Conservation (phyloP, 1,139 yeast genomes). For the Groenewaldozyma auringiensis region DNA sequence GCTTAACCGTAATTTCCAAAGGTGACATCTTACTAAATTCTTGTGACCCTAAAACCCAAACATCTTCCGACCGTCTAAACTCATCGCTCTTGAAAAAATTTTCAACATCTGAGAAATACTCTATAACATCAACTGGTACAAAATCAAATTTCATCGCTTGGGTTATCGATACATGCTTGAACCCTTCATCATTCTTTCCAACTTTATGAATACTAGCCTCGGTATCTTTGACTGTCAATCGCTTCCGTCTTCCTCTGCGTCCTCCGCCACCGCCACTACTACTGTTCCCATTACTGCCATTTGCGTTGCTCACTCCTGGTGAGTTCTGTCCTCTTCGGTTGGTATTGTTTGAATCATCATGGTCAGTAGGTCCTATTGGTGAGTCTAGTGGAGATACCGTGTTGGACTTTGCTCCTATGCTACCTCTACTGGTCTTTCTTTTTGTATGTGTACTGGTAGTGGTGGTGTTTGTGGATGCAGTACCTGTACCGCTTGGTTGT, state of each 20-base stretch:
- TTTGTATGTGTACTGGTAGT: slow-evolving; percentile 5
- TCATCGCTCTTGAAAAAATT: slow-evolving; percentile 10
- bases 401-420: not conserved
- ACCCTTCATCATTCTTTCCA: not conserved
- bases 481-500: not conserved
- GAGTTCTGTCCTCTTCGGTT: not conserved
- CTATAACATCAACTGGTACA: slow-evolving; percentile 10
- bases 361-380: not conserved
- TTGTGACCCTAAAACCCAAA: slow-evolving; percentile 17
- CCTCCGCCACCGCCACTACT: not conserved
- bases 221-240: slow-evolving; percentile 15
- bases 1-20: slow-evolving; percentile 31
- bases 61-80: not conserved
- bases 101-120: slow-evolving; percentile 8
- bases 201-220: not conserved
- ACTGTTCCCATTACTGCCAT: too few species aligned
- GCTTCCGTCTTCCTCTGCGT: slow-evolving; percentile 10
- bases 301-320: slow-evolving; percentile 3
- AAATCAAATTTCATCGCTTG: slow-evolving; percentile 14
- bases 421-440: not conserved
- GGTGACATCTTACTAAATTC: slow-evolving; percentile 23
- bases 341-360: not conserved
- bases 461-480: slow-evolving; percentile 2
- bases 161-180: not conserved
- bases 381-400: not conserved